phyloP scores from a whole-genome alignment of 2,329 filamentous ascomycete genomes.

The Chaetomiaceae sp. region DNA sequence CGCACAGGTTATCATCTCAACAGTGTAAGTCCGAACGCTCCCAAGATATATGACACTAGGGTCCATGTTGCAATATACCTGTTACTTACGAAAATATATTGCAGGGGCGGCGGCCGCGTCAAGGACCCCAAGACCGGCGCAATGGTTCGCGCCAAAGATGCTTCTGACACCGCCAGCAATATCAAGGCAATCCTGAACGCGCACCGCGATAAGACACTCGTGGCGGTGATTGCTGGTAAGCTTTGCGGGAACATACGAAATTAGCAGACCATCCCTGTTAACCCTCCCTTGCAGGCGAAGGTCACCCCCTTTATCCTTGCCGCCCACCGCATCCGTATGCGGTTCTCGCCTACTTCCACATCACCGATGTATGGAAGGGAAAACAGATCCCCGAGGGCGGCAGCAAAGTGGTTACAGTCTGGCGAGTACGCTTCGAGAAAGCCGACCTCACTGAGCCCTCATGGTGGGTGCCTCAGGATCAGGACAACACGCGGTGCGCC shows the following conservation, averaged over 20 bases:
- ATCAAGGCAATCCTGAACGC: conserved; percentile 42
- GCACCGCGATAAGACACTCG: conserved; percentile 42
- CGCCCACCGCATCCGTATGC: conserved; percentile 56
- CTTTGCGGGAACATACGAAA: neutral
- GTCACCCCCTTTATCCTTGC: conserved; percentile 45
- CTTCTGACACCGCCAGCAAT: conserved; percentile 4
- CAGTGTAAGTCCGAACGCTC: conserved; percentile 46
- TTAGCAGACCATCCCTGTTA: neutral
- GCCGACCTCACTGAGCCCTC: conserved; percentile 46
- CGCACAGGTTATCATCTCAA: conserved; percentile 58
- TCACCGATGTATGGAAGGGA: conserved; percentile 67
- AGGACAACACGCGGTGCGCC: conserved; percentile 18
- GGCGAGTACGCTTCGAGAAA: conserved; percentile 64
- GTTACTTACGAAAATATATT: neutral
- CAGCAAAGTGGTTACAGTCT: conserved; percentile 32
- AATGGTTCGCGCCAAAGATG: conserved; percentile 38
- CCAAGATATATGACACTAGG: too few species aligned
- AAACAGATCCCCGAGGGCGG: conserved; percentile 36
- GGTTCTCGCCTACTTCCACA: conserved; percentile 64
- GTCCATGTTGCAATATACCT: too few species aligned
- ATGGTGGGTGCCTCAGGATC: conserved; percentile 50
- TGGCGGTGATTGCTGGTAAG: conserved; percentile 54
- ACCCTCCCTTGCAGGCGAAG: conserved; percentile 38
- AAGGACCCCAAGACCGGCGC: conserved; percentile 42
- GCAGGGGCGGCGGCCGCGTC: conserved; percentile 50